Evolutionary conservation across 164 flowering plant genomes (phyloP), one percentile per base, ranked within the genome.

Genomic region (Tinospora cordifolia): DNA sequence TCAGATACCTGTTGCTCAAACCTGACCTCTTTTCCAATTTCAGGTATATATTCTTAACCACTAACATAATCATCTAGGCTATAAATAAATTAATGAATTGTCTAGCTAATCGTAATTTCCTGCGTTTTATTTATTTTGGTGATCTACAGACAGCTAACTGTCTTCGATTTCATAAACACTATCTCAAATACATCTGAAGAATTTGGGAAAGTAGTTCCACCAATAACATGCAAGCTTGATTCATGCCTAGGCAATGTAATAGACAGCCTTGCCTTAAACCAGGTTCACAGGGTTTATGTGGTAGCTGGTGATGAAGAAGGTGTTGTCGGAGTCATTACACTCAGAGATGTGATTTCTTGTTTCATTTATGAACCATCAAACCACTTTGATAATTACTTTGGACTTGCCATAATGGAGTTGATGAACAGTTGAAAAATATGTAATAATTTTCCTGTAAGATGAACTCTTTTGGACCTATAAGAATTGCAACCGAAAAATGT

Each of bases 271-370:
- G 92, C 92, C 63, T 81, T 85, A 63, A 85, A 82, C 68, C 65
- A 76, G 15, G 88, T 93, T 72, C 94, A 93, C 76, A 81, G 97
- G 81, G 79, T 90, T 39, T 83, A 93, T 70, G 90, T 85, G 11
- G 92, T 85, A 2, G 80, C 72, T 27, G 87, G 72, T 0, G 71
- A 75, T 8, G 84, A 75, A 1, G 72, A 75, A 8, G 85, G 83
- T 70, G 90, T 88, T 8, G 63, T 75, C 19, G 98, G 96, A 0
- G 90, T 91, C n/a, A 83, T 90, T 54, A 93, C 97, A 0, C 90
- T 93, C 41, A 83, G 95, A 79, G 97, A 93, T 72, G 96, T 91
- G 69, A 93, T 93, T 63, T 88, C 98, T 27, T 89, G 96, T 82
- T 93, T 91, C 77, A 81, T 93, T 57, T 71, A 6, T 75, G 98